Evolutionary conservation across 495 filamentous ascomycete species (phyloP), one percentile per base, ranked within the genome.

Genomic region (Pyrenopolyporus hunteri): DNA sequence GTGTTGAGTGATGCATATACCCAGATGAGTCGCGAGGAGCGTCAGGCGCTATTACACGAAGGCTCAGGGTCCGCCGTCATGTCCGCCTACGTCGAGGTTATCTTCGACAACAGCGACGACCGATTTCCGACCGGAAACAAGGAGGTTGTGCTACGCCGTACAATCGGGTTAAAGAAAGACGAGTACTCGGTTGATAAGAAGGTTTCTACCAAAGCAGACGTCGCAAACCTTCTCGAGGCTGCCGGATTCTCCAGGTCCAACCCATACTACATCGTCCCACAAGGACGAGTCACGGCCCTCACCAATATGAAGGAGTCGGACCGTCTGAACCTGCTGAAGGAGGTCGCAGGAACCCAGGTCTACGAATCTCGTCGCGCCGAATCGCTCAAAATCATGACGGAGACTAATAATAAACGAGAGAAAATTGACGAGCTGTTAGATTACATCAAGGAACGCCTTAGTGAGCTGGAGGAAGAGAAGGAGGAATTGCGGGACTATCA

Each of bases 231-330:
- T 26, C 85, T 99, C 14, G 94, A 99, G 72, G 93, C 91, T 6
- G 94, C 94, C 4, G 94, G 94, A 16, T 98, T 99, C 73, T 96
- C 93, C 46, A 89, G 91, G 57, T 96, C 93, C 54, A 99, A 99
- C 73, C 94, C 94, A 16, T 99, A 97, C 79, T 99, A 98, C 70
- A 99, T 99, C 63, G 94, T 99, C 1, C 94, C 95, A 2, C 94
- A 99, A 70, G 94, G 94, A 26, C 89, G 95, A 57, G 92, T 99
- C 45, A 97, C 95, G 0, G 87, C 90, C 17, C 82, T 99, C 64
- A 99, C 94, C 16, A 99, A 97, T 68, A 98, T 97, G 95, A 96
- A 96, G 72, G 94, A 99, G 68, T 83, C 85, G 1, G 93, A 96
- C 66, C 82, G 94, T 47, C 71, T 99, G 58, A 91, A 87, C 45